Evolutionary conservation across 805 yeast species (phyloP), one percentile per base, ranked within the genome.

Genomic region (Zygosaccharomyces lentus): DNA sequence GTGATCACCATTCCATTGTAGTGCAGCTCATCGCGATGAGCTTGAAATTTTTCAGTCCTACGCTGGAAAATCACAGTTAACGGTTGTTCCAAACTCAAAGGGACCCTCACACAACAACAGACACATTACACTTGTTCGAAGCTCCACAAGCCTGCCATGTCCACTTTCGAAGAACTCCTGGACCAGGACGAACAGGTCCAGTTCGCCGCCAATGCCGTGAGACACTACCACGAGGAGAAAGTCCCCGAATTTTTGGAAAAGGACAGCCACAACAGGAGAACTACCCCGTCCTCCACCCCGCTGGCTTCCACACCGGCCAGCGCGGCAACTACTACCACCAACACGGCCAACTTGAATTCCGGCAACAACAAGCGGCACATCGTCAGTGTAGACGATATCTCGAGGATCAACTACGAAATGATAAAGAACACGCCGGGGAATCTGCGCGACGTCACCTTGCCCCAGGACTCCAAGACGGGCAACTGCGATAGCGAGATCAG

Each of bases 351-450:
- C 10, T 4, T 27, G 26, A 36, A 41, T 17, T 48, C 45, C 19
- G 47, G 47, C 32, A 38, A 31, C 17, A 49, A 52, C 40, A 65
- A 60, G 38, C 50, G 67, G 36, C 67, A 64, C 42, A 64, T 64
- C 6, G 42, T 65, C 10, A 53, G 52, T 21, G 64, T 65, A 1
- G 69, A 65, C 38, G 65, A 63, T 38, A 56, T 57, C n/a, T 56
- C 65, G 9, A 56, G 54, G 47, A 62, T 65, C 16, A 65, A 62
- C 48, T 65, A 65, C 43, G 69, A 65, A 46, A 56, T 61, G 58
- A 56, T 65, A 16, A 62, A 58, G 44, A 62, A 55, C 29, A 45
- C 58, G 3, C 69, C 69, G 0, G 69, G 69, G 6, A 61, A 57
- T 30, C 34, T 61, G 30, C 32, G 34, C 1, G 41, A 38, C 12